phyloP scores from a whole-genome alignment of 169 alveolate species.

The Eimeria nieschulzi region DNA sequence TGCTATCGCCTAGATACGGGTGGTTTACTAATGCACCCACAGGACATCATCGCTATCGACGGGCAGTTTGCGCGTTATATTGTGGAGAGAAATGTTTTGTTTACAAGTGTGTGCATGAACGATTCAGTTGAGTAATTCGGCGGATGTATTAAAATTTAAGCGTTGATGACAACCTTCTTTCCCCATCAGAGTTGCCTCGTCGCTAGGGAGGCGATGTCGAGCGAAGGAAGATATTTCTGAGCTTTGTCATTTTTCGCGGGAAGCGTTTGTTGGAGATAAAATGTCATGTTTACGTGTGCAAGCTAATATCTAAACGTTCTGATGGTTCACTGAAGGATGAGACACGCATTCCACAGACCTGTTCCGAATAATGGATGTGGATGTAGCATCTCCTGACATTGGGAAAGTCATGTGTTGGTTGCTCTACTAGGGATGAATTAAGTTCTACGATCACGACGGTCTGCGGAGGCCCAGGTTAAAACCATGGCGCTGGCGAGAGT shows the following conservation, averaged over 20 bases:
- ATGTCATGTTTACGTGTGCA: too few relatives aligned
- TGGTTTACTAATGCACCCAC: too few relatives aligned
- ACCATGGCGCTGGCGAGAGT: neutral
- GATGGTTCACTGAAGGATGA: neutral
- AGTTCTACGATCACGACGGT: constrained; percentile 35
- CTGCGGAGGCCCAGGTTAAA: neutral
- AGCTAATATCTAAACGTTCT: too few relatives aligned
- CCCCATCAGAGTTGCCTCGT: constrained; percentile 46
- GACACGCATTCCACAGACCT: constrained; percentile 53
- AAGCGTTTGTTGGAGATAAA: too few relatives aligned
- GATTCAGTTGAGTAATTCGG: too few relatives aligned
- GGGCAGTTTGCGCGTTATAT: too few relatives aligned
- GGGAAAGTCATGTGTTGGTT: neutral
- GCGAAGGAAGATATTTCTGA: constrained; percentile 38
- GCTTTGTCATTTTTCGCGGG: too few relatives aligned
- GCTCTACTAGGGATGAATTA: neutral
- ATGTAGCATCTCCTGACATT: constrained; percentile 22
- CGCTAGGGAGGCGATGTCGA: constrained; percentile 63
- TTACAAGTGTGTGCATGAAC: too few relatives aligned
- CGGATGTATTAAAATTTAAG: neutral
- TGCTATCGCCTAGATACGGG: too few relatives aligned
- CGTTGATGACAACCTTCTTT: constrained; percentile 43
- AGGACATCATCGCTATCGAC: too few relatives aligned
- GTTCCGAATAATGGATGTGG: constrained; percentile 51
- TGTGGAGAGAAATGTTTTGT: too few relatives aligned